These are phyloP conservation scores for Sporothrix protearum DNA, from an alignment of 2,329 filamentous ascomycete species.

Conservation along the genomic window DNA sequence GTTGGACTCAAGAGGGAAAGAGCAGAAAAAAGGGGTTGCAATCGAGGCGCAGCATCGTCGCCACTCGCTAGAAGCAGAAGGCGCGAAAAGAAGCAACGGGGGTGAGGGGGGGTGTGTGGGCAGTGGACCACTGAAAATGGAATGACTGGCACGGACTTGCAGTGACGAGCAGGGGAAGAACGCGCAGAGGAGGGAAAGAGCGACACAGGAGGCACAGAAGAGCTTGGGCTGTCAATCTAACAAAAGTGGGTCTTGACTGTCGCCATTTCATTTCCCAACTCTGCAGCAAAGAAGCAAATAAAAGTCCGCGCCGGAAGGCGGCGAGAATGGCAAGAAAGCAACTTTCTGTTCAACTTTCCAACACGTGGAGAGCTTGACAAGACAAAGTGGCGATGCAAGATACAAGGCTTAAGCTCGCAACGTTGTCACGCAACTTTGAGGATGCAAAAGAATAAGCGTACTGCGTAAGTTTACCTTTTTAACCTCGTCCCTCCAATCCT, in stretches of 20 bases:
- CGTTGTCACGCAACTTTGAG: not conserved
- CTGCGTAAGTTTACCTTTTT: not conserved
- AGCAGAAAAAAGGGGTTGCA: slow-evolving; percentile 1
- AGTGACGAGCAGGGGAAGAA: not conserved
- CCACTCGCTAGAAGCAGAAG: slow-evolving; percentile 18
- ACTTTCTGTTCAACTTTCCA: not conserved
- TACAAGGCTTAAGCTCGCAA: too few species aligned
- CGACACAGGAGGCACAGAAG: not conserved
- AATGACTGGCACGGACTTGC: not conserved
- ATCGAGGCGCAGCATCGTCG: slow-evolving; percentile 18
- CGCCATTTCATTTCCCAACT: slow-evolving; percentile 16
- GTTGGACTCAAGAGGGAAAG: not conserved
- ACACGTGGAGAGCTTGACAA: not conserved
- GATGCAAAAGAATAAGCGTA: not conserved
- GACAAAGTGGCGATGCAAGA: not conserved
- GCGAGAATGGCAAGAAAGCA: not conserved
- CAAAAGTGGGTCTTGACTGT: slow-evolving; percentile 1
- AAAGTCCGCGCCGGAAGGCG: not conserved
- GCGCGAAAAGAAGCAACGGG: not conserved
- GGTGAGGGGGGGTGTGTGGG: too few species aligned
- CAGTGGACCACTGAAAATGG: not conserved
- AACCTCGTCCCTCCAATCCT: not conserved
- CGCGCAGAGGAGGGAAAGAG: not conserved
- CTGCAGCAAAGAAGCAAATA: not conserved
- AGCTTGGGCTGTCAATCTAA: slow-evolving; percentile 13